Evolutionary conservation across 805 yeast species (phyloP).

Genomic region (Wickerhamiella bombiphila): DNA sequence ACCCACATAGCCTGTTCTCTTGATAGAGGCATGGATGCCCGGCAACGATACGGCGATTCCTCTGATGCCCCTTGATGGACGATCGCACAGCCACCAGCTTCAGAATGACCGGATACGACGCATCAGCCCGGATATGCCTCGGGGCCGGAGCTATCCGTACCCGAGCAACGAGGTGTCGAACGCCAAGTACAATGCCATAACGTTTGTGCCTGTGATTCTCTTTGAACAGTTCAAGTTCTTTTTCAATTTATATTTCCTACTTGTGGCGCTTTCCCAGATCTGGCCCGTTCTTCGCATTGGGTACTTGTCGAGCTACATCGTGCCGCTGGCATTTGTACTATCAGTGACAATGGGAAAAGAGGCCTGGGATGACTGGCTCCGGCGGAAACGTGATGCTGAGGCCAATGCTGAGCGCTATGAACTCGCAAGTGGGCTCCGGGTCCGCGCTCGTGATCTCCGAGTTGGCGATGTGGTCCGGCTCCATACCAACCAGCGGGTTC

Average conservation of each 20-base stretch:
- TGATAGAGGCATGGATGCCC: not conserved
- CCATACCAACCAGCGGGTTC: constrained; percentile 72
- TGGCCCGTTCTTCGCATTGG: constrained; percentile 86
- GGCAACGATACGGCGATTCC: not conserved
- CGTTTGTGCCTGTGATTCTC: constrained; percentile 76
- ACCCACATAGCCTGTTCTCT: too few species aligned
- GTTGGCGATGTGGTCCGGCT: constrained; percentile 78
- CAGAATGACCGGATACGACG: constrained; percentile 4
- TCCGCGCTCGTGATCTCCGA: constrained; percentile 45
- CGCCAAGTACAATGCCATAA: constrained; percentile 80
- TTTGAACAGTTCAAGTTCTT: constrained; percentile 96
- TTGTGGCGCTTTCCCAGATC: constrained; percentile 89
- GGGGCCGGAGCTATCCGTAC: constrained; percentile 14
- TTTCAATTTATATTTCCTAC: constrained; percentile 77
- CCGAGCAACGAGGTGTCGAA: constrained; percentile 76
- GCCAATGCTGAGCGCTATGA: constrained; percentile 75
- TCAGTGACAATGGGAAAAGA: constrained; percentile 91
- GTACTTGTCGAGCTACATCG: constrained; percentile 79
- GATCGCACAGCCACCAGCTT: constrained; percentile 1
- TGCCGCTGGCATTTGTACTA: constrained; percentile 85
- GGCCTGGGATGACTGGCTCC: constrained; percentile 82
- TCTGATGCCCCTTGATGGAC: not conserved
- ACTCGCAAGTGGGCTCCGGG: constrained; percentile 29
- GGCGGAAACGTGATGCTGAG: constrained; percentile 80
- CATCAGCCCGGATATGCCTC: constrained; percentile 10